Conservation (phyloP, 2,329 filamentous ascomycete genomes). For the Paecilomyces niveus region DNA sequence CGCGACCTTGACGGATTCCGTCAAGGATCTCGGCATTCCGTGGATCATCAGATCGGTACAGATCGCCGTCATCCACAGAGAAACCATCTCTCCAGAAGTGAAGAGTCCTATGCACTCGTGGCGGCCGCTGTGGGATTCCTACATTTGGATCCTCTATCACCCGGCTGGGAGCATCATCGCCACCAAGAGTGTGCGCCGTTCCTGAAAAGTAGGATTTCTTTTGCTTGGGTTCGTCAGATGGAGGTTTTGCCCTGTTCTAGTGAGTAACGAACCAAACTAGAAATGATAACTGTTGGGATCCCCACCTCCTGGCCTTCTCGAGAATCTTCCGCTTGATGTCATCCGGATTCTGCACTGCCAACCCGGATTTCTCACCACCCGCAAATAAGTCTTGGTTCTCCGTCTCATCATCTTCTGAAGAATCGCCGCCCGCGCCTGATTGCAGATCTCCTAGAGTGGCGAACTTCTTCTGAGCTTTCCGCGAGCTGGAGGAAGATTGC, state of each 20-base stretch:
- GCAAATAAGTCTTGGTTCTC: conserved; percentile 54
- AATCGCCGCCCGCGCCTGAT: conserved; percentile 29
- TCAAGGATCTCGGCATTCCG: conserved; percentile 55
- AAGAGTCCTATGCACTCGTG: conserved; percentile 51
- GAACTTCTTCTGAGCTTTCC: conserved; percentile 37
- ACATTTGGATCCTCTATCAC: conserved; percentile 47
- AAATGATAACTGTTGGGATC: background rate
- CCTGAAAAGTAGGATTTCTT: conserved; percentile 49
- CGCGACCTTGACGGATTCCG: conserved; percentile 56
- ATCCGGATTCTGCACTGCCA: conserved; percentile 59
- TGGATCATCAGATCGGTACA: conserved; percentile 57
- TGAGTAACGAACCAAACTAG: conserved; percentile 1
- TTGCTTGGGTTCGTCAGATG: conserved; percentile 38
- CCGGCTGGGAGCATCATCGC: conserved; percentile 55
- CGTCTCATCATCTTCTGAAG: conserved; percentile 46
- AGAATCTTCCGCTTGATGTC: conserved; percentile 46
- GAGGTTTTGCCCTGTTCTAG: conserved; percentile 21
- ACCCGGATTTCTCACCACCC: conserved; percentile 61
- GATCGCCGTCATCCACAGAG: conserved; percentile 58
- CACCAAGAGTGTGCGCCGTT: conserved; percentile 57
- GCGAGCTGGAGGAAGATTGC: conserved; percentile 19
- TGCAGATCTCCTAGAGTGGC: conserved; percentile 41
- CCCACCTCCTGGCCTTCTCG: conserved; percentile 37
- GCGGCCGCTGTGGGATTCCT: conserved; percentile 33
- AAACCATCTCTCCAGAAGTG: conserved; percentile 62